phyloP scores from a whole-genome alignment of 1,284 basidiomycete genomes.

The Apiotrichum montevideense region DNA sequence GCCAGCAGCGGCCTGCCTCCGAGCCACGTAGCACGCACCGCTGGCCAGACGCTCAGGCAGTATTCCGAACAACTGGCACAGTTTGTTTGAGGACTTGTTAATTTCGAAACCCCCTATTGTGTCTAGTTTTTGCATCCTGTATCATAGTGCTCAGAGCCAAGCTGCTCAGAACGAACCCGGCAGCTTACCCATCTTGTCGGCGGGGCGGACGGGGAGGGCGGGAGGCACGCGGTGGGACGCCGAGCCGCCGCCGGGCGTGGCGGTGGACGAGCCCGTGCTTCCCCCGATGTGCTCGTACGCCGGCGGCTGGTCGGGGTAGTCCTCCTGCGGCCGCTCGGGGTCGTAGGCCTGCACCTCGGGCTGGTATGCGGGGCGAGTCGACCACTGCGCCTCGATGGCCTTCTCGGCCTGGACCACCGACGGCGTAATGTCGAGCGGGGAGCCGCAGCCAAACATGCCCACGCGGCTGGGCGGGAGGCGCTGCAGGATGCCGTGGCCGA shows the following conservation, averaged over 20 bases:
- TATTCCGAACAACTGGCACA: conserved; percentile 18
- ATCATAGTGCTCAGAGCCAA: too few species aligned
- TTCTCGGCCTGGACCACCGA: conserved; percentile 33
- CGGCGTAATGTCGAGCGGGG: conserved; percentile 27
- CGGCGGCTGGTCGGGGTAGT: conserved; percentile 2
- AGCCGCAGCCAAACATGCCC: conserved; percentile 40
- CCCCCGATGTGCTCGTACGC: background rate
- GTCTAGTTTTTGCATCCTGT: too few species aligned
- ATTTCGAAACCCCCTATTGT: too few species aligned
- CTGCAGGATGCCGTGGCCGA: conserved; percentile 45
- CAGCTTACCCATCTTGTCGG: background rate
- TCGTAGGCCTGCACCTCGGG: background rate
- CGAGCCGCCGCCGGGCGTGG: too few species aligned
- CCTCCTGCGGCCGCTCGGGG: background rate
- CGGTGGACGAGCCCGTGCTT: background rate
- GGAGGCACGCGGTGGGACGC: background rate
- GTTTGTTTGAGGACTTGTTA: background rate
- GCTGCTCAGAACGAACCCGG: background rate
- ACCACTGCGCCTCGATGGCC: conserved; percentile 15
- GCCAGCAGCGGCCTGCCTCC: conserved; percentile 22
- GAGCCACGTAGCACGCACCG: conserved; percentile 21
- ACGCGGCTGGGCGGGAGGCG: conserved; percentile 36
- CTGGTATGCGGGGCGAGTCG: conserved; percentile 4
- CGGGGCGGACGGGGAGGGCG: background rate
- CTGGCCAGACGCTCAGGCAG: conserved; percentile 17